Conservation (phyloP, 352 stramenopile species). For the Pythium aphanidermatum region DNA sequence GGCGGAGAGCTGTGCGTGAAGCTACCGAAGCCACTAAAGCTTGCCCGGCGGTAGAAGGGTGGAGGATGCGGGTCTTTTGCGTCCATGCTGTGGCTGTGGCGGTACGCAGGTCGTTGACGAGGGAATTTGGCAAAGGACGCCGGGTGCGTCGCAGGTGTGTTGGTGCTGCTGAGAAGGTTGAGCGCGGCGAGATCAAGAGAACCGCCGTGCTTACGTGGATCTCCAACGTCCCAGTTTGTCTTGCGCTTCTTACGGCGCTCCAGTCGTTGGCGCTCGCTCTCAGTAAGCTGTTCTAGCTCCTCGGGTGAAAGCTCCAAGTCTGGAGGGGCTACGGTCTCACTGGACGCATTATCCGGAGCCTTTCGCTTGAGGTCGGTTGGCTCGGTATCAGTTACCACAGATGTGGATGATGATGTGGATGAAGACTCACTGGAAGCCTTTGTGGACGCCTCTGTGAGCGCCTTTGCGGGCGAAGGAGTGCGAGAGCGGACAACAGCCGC, state of each 20-base stretch:
- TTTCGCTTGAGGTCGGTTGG: background rate
- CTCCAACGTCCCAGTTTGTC: constrained; percentile 79
- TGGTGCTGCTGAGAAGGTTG: constrained; percentile 16
- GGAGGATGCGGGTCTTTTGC: constrained; percentile 36
- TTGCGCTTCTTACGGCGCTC: constrained; percentile 63
- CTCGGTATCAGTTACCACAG: too few relatives aligned
- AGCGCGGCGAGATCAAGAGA: constrained; percentile 15
- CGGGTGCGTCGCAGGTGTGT: constrained; percentile 29
- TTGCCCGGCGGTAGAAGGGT: constrained; percentile 24
- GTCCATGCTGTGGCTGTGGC: constrained; percentile 63
- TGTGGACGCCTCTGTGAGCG: background rate
- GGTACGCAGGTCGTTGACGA: constrained; percentile 40
- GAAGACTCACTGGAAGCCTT: background rate
- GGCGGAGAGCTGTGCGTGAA: too few relatives aligned
- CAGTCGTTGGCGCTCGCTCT: constrained; percentile 52
- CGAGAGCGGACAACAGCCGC: background rate
- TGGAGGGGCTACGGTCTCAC: background rate
- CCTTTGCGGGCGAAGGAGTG: constrained; percentile 10
- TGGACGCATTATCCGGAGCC: background rate
- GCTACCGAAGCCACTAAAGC: background rate
- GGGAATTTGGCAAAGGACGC: constrained; percentile 58
- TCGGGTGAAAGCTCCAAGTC: constrained; percentile 35
- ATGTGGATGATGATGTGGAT: too few relatives aligned
- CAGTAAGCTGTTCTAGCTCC: constrained; percentile 29
- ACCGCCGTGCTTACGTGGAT: constrained; percentile 36